A percentile compares a stretch with the other conserved stretches of the same genome.
These are phyloP conservation scores for Rhynchosporium secalis DNA, from an alignment of 2,329 filamentous ascomycete genomes.

Conservation along the genomic window DNA sequence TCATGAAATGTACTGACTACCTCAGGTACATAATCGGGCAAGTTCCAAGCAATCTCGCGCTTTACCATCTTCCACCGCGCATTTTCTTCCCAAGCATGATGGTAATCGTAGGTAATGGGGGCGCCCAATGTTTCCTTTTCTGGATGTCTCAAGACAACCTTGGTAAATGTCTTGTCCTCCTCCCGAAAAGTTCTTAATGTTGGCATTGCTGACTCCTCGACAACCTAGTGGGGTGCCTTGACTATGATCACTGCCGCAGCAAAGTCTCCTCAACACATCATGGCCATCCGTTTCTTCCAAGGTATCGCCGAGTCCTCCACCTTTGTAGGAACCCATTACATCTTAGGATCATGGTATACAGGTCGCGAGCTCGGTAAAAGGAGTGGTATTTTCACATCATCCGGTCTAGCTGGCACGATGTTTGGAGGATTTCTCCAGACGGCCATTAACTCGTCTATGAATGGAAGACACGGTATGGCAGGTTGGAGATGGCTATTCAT, in stretches of 20 bases:
- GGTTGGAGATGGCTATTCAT: slow-evolving; percentile 56
- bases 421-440: slow-evolving; percentile 63
- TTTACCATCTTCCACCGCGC: slow-evolving; percentile 64
- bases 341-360: slow-evolving; percentile 62
- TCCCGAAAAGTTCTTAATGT: no score
- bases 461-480: slow-evolving; percentile 47
- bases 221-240: slow-evolving; percentile 54
- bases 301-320: slow-evolving; percentile 57
- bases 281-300: slow-evolving; percentile 59
- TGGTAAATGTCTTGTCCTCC: no score
- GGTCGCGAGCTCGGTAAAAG: slow-evolving; percentile 61
- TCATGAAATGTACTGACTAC: background rate
- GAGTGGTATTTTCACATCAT: slow-evolving; percentile 60
- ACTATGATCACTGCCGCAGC: slow-evolving; percentile 61
- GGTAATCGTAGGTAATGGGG: slow-evolving; percentile 42
- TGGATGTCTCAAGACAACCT: no score
- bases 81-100: slow-evolving; percentile 65
- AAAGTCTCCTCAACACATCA: slow-evolving; percentile 54
- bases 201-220: no score
- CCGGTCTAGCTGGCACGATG: slow-evolving; percentile 60
- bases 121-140: no score
- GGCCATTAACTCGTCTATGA: slow-evolving; percentile 35
- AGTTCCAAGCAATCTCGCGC: slow-evolving; percentile 59
- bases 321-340: slow-evolving; percentile 59
- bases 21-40: slow-evolving; percentile 54